phyloP scores from a whole-genome alignment of 202 grass and related monocot genomes.

The Saccharum hybrid region DNA sequence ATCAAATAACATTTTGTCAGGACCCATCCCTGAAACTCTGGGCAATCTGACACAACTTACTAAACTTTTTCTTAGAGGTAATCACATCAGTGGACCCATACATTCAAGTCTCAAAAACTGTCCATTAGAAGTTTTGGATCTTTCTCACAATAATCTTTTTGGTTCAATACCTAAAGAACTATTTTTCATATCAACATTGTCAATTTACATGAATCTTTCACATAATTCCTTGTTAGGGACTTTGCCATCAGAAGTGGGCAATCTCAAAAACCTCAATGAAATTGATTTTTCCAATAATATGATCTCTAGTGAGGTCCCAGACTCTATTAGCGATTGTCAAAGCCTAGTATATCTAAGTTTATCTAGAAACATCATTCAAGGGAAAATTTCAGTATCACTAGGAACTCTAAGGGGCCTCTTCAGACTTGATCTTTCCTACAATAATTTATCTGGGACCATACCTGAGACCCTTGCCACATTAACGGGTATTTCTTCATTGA shows the following conservation, averaged over 20 bases:
- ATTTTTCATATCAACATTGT: not conserved
- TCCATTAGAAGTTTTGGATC: not conserved
- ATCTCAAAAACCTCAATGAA: not conserved
- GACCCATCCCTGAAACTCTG: not conserved
- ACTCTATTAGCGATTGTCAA: not conserved
- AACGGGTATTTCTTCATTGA: not conserved
- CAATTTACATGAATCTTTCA: not conserved
- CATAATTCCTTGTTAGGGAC: not conserved
- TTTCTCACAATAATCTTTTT: not conserved
- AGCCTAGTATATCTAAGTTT: not conserved
- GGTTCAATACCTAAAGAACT: not conserved
- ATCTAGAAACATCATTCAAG: not conserved
- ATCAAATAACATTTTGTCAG: not conserved
- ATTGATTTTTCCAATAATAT: not conserved
- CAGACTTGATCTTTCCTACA: not conserved
- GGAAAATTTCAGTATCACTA: not conserved
- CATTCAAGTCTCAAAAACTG: not conserved
- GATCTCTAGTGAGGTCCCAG: not conserved
- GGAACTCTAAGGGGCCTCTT: not conserved
- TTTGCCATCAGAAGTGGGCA: not conserved
- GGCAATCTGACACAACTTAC: not conserved
- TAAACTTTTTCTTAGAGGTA: not conserved
- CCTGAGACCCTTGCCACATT: not conserved
- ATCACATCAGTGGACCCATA: not conserved
- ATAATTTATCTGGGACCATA: not conserved